Base-by-base conservation (phyloP, 352 stramenopile genomes). In the Phytophthora ohioensis region DNA sequence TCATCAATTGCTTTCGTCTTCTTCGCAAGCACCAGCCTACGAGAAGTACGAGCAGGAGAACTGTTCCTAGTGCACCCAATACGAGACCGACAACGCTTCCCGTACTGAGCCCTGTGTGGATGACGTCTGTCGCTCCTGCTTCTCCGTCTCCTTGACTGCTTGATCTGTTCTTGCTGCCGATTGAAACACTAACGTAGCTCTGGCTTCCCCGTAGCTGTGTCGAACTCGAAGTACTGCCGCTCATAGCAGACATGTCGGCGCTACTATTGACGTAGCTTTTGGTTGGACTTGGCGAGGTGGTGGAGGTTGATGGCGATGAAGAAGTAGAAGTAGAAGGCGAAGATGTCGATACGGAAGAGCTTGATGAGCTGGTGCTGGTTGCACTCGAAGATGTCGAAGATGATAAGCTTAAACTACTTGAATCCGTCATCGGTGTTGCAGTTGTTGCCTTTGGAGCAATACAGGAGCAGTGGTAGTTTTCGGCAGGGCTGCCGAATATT, bases 21-120 rank as follows among this genome's bases (percentile, higher is more conserved):
- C 64, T 65, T 31, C 39, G 52, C 1, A 66, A 51, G 11, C 46
- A 69, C 64, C 51, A 76, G 12, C 6, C 36, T 45, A 60, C 46
- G 4, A 73, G 31, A 4, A 70, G n/a, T 3, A 65, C 30, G 1
- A 67, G n/a, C 4, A 73, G 35, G 7, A 76, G 39, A 0, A 73
- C 3, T 5, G 36, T 41, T 34, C 46, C 57, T 27, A 72, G n/a
- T 12, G 38, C 57, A 17, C 53, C 64, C 9, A 76, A 27, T 4
- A 43, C 32, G 17, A 76, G 46, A 30, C 64, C 58, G 9, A 69
- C 39, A 31, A 70, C 49, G 42, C 39, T 75, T 12, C 1, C 57
- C 7, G 48, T 67, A 43, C 36, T 53, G n/a, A 67, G 27, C 38
- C 13, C 41, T 42, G 46, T 43, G 13, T 35, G 27, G 5, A 57